These are phyloP conservation scores for Boletus pseudo-olivaceus DNA, from an alignment of 768 basidiomycete species.

Conservation along the genomic window DNA sequence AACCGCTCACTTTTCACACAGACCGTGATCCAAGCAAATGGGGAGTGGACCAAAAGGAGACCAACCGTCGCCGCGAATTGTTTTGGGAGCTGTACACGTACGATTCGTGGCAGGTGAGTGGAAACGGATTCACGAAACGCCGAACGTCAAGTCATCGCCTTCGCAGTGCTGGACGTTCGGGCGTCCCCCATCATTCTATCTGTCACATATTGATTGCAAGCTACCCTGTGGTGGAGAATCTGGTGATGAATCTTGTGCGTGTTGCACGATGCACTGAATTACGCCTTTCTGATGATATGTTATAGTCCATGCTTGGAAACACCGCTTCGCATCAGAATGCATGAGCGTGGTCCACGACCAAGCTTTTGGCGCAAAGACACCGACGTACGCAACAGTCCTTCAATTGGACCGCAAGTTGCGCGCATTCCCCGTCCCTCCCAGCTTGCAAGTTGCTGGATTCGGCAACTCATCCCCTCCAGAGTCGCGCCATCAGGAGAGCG, in stretches of 20 bases:
- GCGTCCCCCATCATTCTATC: constrained; percentile 64
- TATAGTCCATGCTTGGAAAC: constrained; percentile 68
- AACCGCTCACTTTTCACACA: constrained; percentile 21
- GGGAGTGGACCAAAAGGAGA: constrained; percentile 55
- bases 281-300: neutral
- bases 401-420: constrained; percentile 65
- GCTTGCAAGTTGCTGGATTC: constrained; percentile 66
- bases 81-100: constrained; percentile 59
- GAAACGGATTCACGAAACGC: neutral
- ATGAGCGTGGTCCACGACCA: constrained; percentile 69
- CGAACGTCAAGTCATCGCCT: constrained; percentile 26
- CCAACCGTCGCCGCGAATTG: constrained; percentile 58
- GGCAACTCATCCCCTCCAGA: constrained; percentile 47
- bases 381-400: constrained; percentile 63
- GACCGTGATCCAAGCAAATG: constrained; percentile 70
- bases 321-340: constrained; percentile 63
- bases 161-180: constrained; percentile 68
- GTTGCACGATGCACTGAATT: neutral
- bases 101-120: constrained; percentile 33
- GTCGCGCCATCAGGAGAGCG: constrained; percentile 36
- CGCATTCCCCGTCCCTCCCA: constrained; percentile 62
- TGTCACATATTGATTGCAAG: constrained; percentile 64
- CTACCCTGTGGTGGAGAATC: constrained; percentile 50
- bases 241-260: constrained; percentile 59
- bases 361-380: constrained; percentile 67